phyloP scores from a whole-genome alignment of 257 asterid genomes.

The Penstemon newberryi region DNA sequence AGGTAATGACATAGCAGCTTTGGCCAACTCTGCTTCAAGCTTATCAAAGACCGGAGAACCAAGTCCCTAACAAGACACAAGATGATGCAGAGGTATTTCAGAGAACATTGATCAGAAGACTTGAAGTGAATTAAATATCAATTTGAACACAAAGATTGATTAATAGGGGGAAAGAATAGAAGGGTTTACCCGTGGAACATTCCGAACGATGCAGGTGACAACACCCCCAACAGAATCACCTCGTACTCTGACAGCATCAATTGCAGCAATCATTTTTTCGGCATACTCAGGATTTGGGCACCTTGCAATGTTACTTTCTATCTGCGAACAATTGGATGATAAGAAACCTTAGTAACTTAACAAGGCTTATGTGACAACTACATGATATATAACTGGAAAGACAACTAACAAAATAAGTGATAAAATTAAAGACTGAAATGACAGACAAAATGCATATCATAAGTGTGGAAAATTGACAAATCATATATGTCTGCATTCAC shows the following conservation, averaged over 20 bases:
- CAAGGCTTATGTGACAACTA: conserved; percentile 13
- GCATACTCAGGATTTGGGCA: conserved; percentile 96
- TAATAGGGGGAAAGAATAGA: conserved; percentile 8
- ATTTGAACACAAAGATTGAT: conserved; percentile 6
- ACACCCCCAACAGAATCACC: conserved; percentile 99
- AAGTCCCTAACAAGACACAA: conserved; percentile 65
- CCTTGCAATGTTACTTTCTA: conserved; percentile 85
- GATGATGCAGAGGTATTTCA: conserved; percentile 20
- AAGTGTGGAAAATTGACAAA: conserved; percentile 16
- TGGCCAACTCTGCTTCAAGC: conserved; percentile 96
- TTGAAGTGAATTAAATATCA: neutral
- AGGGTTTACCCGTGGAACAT: conserved; percentile 76
- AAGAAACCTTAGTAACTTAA: conserved; percentile 18
- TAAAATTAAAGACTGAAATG: too few relatives aligned
- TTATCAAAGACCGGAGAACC: conserved; percentile 98
- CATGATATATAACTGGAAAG: neutral
- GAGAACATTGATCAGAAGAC: conserved; percentile 18
- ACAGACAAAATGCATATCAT: conserved; percentile 20
- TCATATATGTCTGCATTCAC: neutral
- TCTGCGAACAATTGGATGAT: conserved; percentile 42
- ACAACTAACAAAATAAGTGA: too few relatives aligned
- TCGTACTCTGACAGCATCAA: conserved; percentile 87
- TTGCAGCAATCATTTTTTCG: conserved; percentile 96
- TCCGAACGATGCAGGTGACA: conserved; percentile 95
- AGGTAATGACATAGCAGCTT: conserved; percentile 89